These are phyloP conservation scores for Pouteria glomerata DNA, from an alignment of 148 eudicot species.

Conservation along the genomic window DNA sequence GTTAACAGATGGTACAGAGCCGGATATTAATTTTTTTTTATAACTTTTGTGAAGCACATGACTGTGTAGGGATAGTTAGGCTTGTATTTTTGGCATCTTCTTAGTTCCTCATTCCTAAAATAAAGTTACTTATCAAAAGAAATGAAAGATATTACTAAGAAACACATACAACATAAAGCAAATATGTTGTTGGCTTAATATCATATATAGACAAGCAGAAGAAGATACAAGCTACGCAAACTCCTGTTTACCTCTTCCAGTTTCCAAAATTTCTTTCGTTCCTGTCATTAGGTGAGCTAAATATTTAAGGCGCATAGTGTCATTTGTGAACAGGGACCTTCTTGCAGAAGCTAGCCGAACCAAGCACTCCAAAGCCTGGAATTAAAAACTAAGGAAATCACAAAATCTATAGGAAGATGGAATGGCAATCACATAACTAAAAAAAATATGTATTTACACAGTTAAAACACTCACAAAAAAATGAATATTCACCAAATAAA, in stretches of 20 bases:
- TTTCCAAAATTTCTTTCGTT: conserved; percentile 72
- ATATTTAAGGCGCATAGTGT: conserved; percentile 52
- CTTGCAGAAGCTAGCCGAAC: conserved; percentile 72
- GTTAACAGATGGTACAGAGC: too few relatives aligned
- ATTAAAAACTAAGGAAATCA: neutral
- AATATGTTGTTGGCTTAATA: neutral
- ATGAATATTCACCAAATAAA: too few relatives aligned
- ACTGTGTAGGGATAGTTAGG: too few relatives aligned
- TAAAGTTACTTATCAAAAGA: too few relatives aligned
- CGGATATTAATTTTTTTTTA: too few relatives aligned
- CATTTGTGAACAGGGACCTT: conserved; percentile 68
- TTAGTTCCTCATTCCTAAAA: too few relatives aligned
- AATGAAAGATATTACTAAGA: neutral
- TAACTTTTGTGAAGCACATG: too few relatives aligned
- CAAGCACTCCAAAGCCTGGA: conserved; percentile 88
- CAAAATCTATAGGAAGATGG: neutral
- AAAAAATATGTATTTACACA: neutral
- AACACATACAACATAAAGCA: neutral
- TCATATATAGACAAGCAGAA: neutral
- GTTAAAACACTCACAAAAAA: too few relatives aligned
- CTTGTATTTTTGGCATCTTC: too few relatives aligned
- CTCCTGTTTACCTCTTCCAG: conserved; percentile 62
- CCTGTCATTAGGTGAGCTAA: conserved; percentile 74
- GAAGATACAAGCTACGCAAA: neutral
- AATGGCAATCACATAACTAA: neutral